A percentile compares a stretch with the other conserved stretches of the same genome.
phyloP scores from a whole-genome alignment of 176 grass and related monocot species.

The Musa troglodytarum region DNA sequence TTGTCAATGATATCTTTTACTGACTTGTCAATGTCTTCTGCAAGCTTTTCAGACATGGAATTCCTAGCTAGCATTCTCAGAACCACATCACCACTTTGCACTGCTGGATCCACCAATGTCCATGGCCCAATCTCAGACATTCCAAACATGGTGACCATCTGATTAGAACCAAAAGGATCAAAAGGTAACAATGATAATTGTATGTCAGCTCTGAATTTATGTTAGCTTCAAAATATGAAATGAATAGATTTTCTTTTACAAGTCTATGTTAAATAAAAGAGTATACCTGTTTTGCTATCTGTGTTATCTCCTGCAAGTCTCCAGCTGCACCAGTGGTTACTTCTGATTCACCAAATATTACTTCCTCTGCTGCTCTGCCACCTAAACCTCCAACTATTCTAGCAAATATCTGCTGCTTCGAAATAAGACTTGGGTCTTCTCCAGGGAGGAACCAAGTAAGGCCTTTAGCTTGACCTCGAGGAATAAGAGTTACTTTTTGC shows the following conservation, averaged over 20 bases:
- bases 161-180: slow-evolving; percentile 10
- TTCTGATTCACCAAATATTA: slow-evolving; percentile 70
- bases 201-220: background rate
- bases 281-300: slow-evolving; percentile 49
- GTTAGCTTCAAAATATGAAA: background rate
- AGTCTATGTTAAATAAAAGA: background rate
- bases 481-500: slow-evolving; percentile 82
- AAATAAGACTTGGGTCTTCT: slow-evolving; percentile 49
- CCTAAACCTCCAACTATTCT: slow-evolving; percentile 69
- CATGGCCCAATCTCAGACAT: slow-evolving; percentile 82
- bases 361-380: slow-evolving; percentile 69
- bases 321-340: slow-evolving; percentile 75
- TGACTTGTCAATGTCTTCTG: slow-evolving; percentile 49
- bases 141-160: slow-evolving; percentile 74
- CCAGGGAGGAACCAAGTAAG: slow-evolving; percentile 72
- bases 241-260: background rate
- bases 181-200: background rate
- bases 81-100: slow-evolving; percentile 58
- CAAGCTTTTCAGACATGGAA: slow-evolving; percentile 66
- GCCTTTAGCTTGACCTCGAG: slow-evolving; percentile 48
- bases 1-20: slow-evolving; percentile 51
- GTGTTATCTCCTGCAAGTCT: slow-evolving; percentile 78
- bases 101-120: slow-evolving; percentile 38
- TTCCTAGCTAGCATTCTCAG: slow-evolving; percentile 71
- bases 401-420: slow-evolving; percentile 70